Percentiles rank a stretch among this genome's conserved stretches.
Evolutionary conservation across 768 basidiomycete species (phyloP).

Genomic region (Auriscalpium microsporum): DNA sequence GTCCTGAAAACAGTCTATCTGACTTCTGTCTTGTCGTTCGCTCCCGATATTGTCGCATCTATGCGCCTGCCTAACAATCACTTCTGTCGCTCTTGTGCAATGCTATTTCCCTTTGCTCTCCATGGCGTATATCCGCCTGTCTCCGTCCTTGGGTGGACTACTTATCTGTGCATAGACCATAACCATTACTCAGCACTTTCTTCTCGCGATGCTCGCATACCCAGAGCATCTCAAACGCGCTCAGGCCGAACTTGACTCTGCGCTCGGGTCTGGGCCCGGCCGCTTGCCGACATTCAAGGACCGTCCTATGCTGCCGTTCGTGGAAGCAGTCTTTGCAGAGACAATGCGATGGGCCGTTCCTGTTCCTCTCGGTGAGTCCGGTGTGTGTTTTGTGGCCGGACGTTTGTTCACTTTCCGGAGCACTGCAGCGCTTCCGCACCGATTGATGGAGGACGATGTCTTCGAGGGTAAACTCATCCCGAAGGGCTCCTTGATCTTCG

Average conservation of each 20-base stretch:
- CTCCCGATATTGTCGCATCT: no score
- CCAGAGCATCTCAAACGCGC: constrained; percentile 47
- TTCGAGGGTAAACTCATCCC: constrained; percentile 54
- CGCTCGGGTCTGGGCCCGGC: constrained; percentile 36
- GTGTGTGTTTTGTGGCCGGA: background rate
- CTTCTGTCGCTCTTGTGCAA: no score
- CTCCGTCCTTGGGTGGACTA: background rate
- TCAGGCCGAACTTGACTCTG: constrained; percentile 56
- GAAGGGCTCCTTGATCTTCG: constrained; percentile 54
- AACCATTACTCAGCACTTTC: constrained; percentile 47
- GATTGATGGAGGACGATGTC: constrained; percentile 56
- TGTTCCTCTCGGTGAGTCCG: constrained; percentile 45
- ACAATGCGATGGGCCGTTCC: constrained; percentile 46
- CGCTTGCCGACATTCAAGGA: constrained; percentile 57
- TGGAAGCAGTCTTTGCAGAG: constrained; percentile 50
- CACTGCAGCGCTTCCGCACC: constrained; percentile 48
- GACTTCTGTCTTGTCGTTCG: no score
- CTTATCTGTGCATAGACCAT: constrained; percentile 33
- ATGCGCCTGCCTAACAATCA: no score
- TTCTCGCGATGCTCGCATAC: constrained; percentile 58
- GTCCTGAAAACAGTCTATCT: no score
- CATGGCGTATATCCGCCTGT: background rate
- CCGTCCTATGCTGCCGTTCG: constrained; percentile 46
- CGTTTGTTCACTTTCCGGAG: background rate
- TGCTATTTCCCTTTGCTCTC: no score